Percentiles rank a stretch among this genome's conserved stretches.
Conservation (phyloP, 257 asterid species). For the Solanum pinnatisectum region DNA sequence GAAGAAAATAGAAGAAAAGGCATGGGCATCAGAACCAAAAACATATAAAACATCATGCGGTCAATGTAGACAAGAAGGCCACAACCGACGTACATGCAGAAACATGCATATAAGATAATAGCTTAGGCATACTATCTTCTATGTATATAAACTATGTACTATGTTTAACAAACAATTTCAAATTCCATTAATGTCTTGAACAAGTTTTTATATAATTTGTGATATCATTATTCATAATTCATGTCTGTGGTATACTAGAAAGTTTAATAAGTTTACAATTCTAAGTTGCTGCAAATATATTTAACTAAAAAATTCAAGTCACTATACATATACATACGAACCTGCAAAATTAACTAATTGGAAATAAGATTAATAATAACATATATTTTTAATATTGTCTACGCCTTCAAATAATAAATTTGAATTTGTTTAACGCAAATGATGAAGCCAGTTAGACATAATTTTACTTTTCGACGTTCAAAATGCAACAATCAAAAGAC, state of each 20-base stretch:
- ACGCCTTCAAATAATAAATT: not conserved
- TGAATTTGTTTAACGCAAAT: not conserved
- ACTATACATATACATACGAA: too few relatives aligned
- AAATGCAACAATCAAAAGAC: too few relatives aligned
- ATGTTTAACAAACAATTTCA: not conserved
- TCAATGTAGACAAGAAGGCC: not conserved
- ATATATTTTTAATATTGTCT: not conserved
- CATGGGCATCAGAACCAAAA: not conserved
- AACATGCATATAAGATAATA: not conserved
- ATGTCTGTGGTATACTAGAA: too few relatives aligned
- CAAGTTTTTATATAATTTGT: too few relatives aligned
- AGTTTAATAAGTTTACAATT: too few relatives aligned
- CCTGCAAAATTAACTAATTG: not conserved
- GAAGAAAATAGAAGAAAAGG: not conserved
- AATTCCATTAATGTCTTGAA: too few relatives aligned
- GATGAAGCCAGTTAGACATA: too few relatives aligned
- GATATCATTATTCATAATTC: too few relatives aligned
- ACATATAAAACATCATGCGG: not conserved
- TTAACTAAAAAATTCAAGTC: too few relatives aligned
- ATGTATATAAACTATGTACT: not conserved
- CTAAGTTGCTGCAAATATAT: too few relatives aligned
- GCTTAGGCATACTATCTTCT: too few relatives aligned
- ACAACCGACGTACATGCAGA: not conserved
- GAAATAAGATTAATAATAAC: not conserved
- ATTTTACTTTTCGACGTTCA: too few relatives aligned